Evolutionary conservation across 768 basidiomycete species (phyloP), one percentile per base, ranked within the genome.

Genomic region (Boletus vinaceobasis): DNA sequence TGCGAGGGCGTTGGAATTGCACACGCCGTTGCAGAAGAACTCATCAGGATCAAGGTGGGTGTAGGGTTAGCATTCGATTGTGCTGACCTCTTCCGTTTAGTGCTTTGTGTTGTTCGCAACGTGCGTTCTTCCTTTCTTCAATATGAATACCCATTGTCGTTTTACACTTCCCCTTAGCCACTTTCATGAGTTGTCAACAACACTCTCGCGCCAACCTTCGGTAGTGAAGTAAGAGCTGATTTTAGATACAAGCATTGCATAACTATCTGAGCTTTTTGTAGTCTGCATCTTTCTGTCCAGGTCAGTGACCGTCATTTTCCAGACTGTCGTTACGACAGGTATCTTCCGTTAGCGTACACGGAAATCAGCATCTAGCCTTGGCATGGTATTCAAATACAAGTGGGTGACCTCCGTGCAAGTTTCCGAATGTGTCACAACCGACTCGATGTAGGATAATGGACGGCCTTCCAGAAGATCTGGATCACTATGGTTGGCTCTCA

Each of bases 51-150:
- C 44, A 90, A 89, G 76, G 94, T 89, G 32, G 38, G 76, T 58
- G 23, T 37, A 40, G 40, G 43, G 37, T 52, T 33, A 17, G 33
- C 37, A 19, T 42, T n/a, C 15, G 33, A 39, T 27, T 23, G 35
- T 38, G 43, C 50, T 53, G 37, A 52, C 48, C 14, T 19, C n/a
- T 6, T 26, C 38, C 39, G 36, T 21, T 3, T 37, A 96, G 93
- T 77, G 85, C 11, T 91, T 90, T 60, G 88, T 89, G 2, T 89
- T 98, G 70, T 98, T 99, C 66, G 87, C 91, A 7, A 98, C 96
- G 81, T 96, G 61, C 59, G 78, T 62, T 6, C 9, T 17, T 15
- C 19, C 27, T 33, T 61, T 50, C 21, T 40, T 43, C 4, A 2
- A 23, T 17, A 32, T n/a, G 7, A 42, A 31, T 13, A 9, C 6